These are phyloP conservation scores for Cladorrhinum sp. DNA, from an alignment of 2,329 filamentous ascomycete species.

Conservation along the genomic window DNA sequence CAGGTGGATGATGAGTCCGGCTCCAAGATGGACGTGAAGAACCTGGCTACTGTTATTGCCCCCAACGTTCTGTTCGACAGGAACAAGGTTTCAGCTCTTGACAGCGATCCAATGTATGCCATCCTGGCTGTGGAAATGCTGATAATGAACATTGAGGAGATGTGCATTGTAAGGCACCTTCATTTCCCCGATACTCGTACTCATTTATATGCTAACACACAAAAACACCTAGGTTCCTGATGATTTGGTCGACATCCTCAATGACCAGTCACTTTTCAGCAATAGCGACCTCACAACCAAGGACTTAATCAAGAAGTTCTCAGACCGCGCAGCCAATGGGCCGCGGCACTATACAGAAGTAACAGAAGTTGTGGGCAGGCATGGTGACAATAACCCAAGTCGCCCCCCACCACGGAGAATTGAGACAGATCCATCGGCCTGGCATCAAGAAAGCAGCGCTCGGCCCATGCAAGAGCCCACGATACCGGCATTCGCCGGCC, in stretches of 20 bases:
- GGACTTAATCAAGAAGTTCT: constrained; percentile 91
- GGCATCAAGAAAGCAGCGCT: constrained; percentile 80
- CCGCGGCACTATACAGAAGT: constrained; percentile 59
- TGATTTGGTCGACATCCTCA: constrained; percentile 81
- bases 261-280: constrained; percentile 78
- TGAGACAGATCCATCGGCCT: constrained; percentile 81
- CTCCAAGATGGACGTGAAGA: constrained; percentile 98
- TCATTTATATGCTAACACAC: constrained; percentile 25
- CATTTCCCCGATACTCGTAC: no score
- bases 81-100: constrained; percentile 63
- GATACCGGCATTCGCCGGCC: constrained; percentile 31
- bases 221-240: constrained; percentile 72
- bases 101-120: constrained; percentile 85
- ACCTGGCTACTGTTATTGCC: constrained; percentile 93
- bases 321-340: constrained; percentile 59
- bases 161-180: constrained; percentile 81
- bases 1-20: constrained; percentile 95
- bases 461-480: constrained; percentile 68
- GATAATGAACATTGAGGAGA: constrained; percentile 90
- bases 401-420: constrained; percentile 60
- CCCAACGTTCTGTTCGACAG: constrained; percentile 85
- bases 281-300: constrained; percentile 90
- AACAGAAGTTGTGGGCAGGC: constrained; percentile 54
- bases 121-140: constrained; percentile 90
- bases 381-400: constrained; percentile 53